These are phyloP conservation scores for Penstemon eatonii DNA, from an alignment of 257 asterid species.

Conservation along the genomic window DNA sequence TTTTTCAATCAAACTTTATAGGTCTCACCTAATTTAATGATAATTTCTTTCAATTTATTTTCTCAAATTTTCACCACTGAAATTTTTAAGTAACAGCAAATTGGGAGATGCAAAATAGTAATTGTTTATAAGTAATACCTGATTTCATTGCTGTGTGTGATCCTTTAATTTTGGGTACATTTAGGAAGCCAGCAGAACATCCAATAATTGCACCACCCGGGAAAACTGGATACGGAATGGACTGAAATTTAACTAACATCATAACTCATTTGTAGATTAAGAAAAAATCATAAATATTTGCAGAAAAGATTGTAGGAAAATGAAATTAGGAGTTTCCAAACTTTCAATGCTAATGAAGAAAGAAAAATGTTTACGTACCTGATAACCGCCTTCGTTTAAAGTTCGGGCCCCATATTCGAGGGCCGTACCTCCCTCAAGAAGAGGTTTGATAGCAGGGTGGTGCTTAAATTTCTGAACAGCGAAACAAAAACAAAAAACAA, in stretches of 20 bases:
- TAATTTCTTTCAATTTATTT: not conserved
- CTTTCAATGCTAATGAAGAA: conserved; percentile 4
- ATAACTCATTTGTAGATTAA: conserved; percentile 35
- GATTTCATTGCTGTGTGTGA: conserved; percentile 99
- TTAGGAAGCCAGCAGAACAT: conserved; percentile 98
- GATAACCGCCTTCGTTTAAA: conserved; percentile 96
- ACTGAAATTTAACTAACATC: conserved; percentile 81
- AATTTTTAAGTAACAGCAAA: conserved; percentile 15
- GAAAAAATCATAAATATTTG: not conserved
- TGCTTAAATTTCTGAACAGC: conserved; percentile 74
- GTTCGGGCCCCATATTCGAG: conserved; percentile 97
- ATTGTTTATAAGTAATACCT: conserved; percentile 46
- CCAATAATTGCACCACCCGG: conserved; percentile 99
- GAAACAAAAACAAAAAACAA: not conserved
- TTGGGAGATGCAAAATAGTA: conserved; percentile 6
- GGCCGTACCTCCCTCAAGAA: conserved; percentile 81
- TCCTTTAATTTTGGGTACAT: conserved; percentile 95
- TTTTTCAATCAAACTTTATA: too few relatives aligned
- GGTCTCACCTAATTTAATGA: too few relatives aligned
- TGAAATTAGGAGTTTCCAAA: not conserved
- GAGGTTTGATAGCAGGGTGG: conserved; percentile 80
- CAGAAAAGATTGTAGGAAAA: conserved; percentile 7
- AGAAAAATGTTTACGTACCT: conserved; percentile 48
- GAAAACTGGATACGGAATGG: conserved; percentile 97
- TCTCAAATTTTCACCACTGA: not conserved